These are phyloP conservation scores for Penicillium lividum DNA, from an alignment of 495 filamentous ascomycete genomes.

Conservation along the genomic window DNA sequence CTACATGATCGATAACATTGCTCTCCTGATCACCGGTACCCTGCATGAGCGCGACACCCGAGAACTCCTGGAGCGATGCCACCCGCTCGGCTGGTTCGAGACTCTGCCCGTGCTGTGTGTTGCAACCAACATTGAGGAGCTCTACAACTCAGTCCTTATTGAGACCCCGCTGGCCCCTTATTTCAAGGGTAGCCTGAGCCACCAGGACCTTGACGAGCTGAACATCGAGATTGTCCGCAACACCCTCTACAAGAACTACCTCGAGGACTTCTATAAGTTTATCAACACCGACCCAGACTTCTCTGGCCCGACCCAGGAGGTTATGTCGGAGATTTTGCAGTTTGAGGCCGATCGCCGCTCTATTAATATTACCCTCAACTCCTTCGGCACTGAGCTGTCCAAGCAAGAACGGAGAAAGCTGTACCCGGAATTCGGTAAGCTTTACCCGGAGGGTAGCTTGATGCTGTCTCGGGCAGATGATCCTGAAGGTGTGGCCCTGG, in stretches of 20 bases:
- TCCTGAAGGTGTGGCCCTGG: slow-evolving; percentile 86
- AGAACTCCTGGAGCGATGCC: slow-evolving; percentile 92
- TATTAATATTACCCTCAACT: slow-evolving; percentile 99
- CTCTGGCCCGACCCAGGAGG: slow-evolving; percentile 81
- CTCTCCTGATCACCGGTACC: slow-evolving; percentile 96
- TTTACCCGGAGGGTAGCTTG: slow-evolving; percentile 91
- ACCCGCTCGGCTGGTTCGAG: slow-evolving; percentile 98
- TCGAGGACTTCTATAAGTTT: slow-evolving; percentile 95
- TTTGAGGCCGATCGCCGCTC: slow-evolving; percentile 95
- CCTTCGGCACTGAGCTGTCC: slow-evolving; percentile 93
- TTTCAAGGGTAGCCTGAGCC: slow-evolving; percentile 93
- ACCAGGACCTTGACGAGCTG: slow-evolving; percentile 95
- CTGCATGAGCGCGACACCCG: slow-evolving; percentile 96
- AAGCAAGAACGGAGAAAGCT: slow-evolving; percentile 95
- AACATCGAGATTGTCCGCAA: slow-evolving; percentile 99
- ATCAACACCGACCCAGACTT: slow-evolving; percentile 84
- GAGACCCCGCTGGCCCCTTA: slow-evolving; percentile 95
- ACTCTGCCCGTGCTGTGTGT: slow-evolving; percentile 97
- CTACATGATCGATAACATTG: slow-evolving; percentile 99
- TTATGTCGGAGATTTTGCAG: slow-evolving; percentile 92
- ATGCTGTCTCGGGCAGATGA: slow-evolving; percentile 97
- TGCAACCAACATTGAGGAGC: slow-evolving; percentile 95
- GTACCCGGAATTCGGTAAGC: slow-evolving; percentile 84
- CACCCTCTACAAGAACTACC: slow-evolving; percentile 98
- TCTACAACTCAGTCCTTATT: slow-evolving; percentile 96